Evolutionary conservation across 441 rosid genomes (phyloP), one percentile per base, ranked within the genome.

Genomic region (Lepidium campestre): DNA sequence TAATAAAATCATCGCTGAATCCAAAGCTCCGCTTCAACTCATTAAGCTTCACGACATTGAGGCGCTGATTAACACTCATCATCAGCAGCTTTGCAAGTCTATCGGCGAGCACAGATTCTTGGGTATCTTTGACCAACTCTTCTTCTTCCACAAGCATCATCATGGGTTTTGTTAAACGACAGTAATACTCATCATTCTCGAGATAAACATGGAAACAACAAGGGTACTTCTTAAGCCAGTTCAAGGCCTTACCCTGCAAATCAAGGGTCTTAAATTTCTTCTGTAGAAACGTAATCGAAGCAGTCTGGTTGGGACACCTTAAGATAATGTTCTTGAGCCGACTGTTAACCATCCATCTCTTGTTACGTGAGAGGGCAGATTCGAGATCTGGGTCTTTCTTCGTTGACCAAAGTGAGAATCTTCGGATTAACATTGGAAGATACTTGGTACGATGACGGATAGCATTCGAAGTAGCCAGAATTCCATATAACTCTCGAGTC

Each of bases 241-340:
- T 90, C 50, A 86, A 70, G 4, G 97, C 97, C 42, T 88, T 93
- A 12, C 98, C 98, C 71, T 88, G 96, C 49, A 93, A 91, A 81
- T 93, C 98, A 62, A 93, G 96, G 36, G 81, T 84, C 77, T 87
- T 90, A 64, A 93, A 93, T 85, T 90, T 90, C 78, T 89, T 93
- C 77, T 93, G 97, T n/a, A 90, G 84, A 77, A 78, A 70, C 57
- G 77, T 83, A 52, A 87, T 57, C 2, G 96, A 74, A 18, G 75
- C 78, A 1, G 63, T 90, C 65, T 87, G 95, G 31, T 82, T 79
- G 19, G 94, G 96, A 75, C 79, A 84, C 59, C 88, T 76, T 41
- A 88, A 85, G 46, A 90, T 81, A 12, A 93, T 81, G 80, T 87
- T 85, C 75, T 93, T 90, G 68, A 93, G 79, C 69, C 88, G 93